Base-by-base conservation (phyloP, 768 basidiomycete genomes). In the Fomitopsis pulvina region DNA sequence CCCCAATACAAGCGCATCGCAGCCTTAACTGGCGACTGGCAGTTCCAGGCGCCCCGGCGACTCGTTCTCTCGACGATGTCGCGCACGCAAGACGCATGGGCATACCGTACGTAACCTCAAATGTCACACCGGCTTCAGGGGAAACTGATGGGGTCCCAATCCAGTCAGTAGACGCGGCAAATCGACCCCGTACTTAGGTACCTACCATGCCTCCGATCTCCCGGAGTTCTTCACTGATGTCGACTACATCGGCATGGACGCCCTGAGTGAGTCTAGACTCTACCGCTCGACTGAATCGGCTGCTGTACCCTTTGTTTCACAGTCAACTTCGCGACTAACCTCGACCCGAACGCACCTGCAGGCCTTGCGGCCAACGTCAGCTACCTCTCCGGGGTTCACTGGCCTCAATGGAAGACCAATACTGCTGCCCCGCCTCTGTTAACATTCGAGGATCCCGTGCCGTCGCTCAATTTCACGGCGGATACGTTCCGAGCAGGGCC, bases 331-430 rank as follows among this genome's bases (percentile, higher is more conserved):
- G 69, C 63, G 10, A 61, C 55, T 41, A 67, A 59, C 11, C 70
- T 74, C 38, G 57, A 79, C 57, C 78, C 71, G 1, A 80, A 80
- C 54, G 68, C 45, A 28, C 45, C 45, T 16, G 27, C 26, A 4
- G 45, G 20, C 11, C 8, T 40, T 7, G 16, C 39, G n/a, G 16
- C 14, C 16, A 40, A 40, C 39, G 21, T 40, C 39, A 30, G 29
- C 21, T 18, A 40, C 39, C 39, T 40, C 18, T 40, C 39, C 21
- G 18, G 21, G 12, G 39, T 40, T 9, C 39, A 9, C 9, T 7
- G 16, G 7, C 7, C 39, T n/a, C 9, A n/a, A 18, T 22, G 39
- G 39, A 18, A 7, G 8, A 7, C 20, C 39, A 18, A 16, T 40
- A 7, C 12, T 40, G 16, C 7, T 16, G 30, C 30, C 39, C 39